A percentile compares a stretch with the other conserved stretches of the same genome.
Evolutionary conservation across 208 protist species (phyloP).

Genomic region (Phytomonas sp.): DNA sequence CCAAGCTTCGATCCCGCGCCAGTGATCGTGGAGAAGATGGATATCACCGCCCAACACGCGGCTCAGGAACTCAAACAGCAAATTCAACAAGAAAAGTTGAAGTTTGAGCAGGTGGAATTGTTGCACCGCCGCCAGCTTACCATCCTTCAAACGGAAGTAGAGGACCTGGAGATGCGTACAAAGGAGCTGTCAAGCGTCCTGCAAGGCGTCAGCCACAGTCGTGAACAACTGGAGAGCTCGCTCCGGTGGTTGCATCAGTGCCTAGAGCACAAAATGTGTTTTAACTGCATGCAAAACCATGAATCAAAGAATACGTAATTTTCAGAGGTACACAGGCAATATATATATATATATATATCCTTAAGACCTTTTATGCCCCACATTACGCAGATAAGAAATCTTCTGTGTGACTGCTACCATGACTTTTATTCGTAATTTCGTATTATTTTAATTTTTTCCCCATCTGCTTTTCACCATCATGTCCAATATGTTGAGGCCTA

Average conservation of each 20-base stretch:
- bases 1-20: neutral
- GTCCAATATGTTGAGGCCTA: neutral
- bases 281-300: neutral
- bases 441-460: neutral
- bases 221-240: neutral
- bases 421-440: neutral
- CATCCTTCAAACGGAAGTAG: neutral
- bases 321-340: neutral
- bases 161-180: neutral
- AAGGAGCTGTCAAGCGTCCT: neutral
- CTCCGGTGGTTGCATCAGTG: neutral
- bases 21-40: neutral
- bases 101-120: slow-evolving; percentile 19
- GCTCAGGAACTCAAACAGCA: slow-evolving; percentile 15
- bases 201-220: neutral
- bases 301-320: neutral
- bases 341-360: neutral
- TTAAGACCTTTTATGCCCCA: neutral
- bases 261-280: neutral
- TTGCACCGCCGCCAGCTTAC: slow-evolving; percentile 16
- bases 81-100: slow-evolving; percentile 26
- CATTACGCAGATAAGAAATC: neutral
- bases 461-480: neutral
- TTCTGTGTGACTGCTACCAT: neutral
- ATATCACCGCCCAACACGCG: neutral